Conservation (phyloP, 2,329 filamentous ascomycete genomes). For the Daldinia sp. region DNA sequence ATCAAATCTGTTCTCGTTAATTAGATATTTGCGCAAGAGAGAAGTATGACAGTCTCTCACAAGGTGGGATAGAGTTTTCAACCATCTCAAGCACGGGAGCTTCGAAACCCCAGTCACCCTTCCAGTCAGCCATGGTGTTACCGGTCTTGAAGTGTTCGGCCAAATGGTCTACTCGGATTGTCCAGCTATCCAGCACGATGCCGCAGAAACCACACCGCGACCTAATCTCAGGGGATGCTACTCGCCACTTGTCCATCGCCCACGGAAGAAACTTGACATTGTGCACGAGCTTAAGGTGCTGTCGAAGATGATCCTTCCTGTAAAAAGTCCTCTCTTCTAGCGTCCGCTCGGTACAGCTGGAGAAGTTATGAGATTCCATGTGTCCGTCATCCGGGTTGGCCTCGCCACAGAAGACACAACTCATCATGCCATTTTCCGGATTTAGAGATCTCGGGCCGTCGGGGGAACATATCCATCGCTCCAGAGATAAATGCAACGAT, state of each 20-base stretch:
- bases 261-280: slow-evolving; percentile 66
- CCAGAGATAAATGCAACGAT: slow-evolving; percentile 69
- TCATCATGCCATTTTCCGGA: slow-evolving; percentile 64
- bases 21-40: slow-evolving; percentile 51
- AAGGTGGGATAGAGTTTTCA: slow-evolving; percentile 72
- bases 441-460: slow-evolving; percentile 64
- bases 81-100: slow-evolving; percentile 67
- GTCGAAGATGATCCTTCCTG: slow-evolving; percentile 72
- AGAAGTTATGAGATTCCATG: slow-evolving; percentile 66
- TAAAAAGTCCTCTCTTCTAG: slow-evolving; percentile 71
- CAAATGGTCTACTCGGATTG: slow-evolving; percentile 66
- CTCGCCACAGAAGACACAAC: slow-evolving; percentile 68
- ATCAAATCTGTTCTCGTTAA: slow-evolving; percentile 62
- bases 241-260: slow-evolving; percentile 73
- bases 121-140: slow-evolving; percentile 73
- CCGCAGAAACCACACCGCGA: slow-evolving; percentile 73
- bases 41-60: slow-evolving; percentile 56
- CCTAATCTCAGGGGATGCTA: slow-evolving; percentile 66
- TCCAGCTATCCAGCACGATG: slow-evolving; percentile 68
- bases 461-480: slow-evolving; percentile 71
- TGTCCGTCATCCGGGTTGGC: slow-evolving; percentile 63
- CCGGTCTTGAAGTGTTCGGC: slow-evolving; percentile 74
- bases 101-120: slow-evolving; percentile 75
- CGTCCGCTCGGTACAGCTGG: slow-evolving; percentile 71
- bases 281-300: slow-evolving; percentile 70